A percentile compares a stretch with the other conserved stretches of the same genome.
Conservation (phyloP, 805 yeast species). For the Schizosaccharomyces octosporus region DNA sequence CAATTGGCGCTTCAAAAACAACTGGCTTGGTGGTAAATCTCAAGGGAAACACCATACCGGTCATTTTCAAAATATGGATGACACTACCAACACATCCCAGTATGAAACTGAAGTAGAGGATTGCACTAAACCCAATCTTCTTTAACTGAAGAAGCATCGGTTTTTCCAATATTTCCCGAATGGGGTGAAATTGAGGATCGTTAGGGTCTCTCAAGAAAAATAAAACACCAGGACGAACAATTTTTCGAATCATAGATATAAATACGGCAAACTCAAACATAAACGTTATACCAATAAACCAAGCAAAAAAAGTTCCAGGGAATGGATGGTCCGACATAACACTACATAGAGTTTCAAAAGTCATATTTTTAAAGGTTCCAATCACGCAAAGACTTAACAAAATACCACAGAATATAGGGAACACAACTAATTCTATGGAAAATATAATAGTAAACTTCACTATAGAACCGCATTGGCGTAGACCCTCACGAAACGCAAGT, state of each 20-base stretch:
- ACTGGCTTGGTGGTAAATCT: constrained; percentile 5
- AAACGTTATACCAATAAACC: constrained; percentile 59
- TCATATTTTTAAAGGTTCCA: constrained; percentile 22
- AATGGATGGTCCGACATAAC: constrained; percentile 9
- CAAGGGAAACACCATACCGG: constrained; percentile 9
- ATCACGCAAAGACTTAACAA: constrained; percentile 44
- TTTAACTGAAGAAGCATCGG: constrained; percentile 50
- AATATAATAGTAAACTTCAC: constrained; percentile 53
- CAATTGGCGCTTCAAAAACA: constrained; percentile 6
- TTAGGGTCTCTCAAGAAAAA: constrained; percentile 85
- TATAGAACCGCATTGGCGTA: constrained; percentile 20
- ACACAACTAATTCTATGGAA: constrained; percentile 53
- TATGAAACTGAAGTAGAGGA: constrained; percentile 51
- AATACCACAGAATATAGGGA: constrained; percentile 71
- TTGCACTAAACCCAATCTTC: constrained; percentile 45
- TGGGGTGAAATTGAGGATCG: constrained; percentile 66
- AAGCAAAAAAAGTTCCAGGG: constrained; percentile 17
- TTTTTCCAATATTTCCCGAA: constrained; percentile 66
- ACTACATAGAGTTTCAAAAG: constrained; percentile 3
- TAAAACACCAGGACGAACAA: constrained; percentile 69
- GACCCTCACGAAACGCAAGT: constrained; percentile 4
- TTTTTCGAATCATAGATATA: constrained; percentile 59
- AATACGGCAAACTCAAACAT: constrained; percentile 72
- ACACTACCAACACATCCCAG: constrained; percentile 48
- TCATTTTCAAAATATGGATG: constrained; percentile 23